Evolutionary conservation across 805 yeast species (phyloP).

Genomic region (Candida ascalaphidarum): DNA sequence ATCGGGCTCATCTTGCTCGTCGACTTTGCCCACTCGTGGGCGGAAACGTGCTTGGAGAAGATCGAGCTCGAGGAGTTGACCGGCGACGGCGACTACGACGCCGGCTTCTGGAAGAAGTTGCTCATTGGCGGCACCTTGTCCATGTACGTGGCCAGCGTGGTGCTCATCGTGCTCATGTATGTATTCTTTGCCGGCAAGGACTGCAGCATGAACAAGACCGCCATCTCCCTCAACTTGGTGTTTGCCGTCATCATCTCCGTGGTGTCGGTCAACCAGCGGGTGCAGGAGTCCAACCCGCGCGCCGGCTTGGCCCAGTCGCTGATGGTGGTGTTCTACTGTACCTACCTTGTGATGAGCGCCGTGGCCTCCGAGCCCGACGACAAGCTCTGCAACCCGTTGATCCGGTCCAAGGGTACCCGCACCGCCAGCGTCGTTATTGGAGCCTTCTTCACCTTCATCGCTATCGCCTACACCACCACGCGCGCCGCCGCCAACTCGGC

Average conservation of each 20-base stretch:
- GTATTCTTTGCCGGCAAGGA: slow-evolving; percentile 72
- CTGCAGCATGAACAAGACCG: slow-evolving; percentile 84
- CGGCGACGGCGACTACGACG: slow-evolving; percentile 39
- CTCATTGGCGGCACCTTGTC: slow-evolving; percentile 78
- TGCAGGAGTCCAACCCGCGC: slow-evolving; percentile 88
- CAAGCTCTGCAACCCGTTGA: slow-evolving; percentile 80
- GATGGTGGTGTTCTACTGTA: slow-evolving; percentile 90
- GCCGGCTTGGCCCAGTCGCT: slow-evolving; percentile 96
- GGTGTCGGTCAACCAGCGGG: slow-evolving; percentile 68
- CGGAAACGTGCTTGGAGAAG: slow-evolving; percentile 86
- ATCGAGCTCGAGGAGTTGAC: slow-evolving; percentile 67
- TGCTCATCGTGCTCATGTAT: slow-evolving; percentile 73
- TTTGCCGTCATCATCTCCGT: slow-evolving; percentile 56
- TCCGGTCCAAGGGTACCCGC: slow-evolving; percentile 83
- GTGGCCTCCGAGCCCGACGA: slow-evolving; percentile 97
- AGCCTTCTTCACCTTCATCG: slow-evolving; percentile 87
- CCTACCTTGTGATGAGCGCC: slow-evolving; percentile 85
- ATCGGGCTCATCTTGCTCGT: slow-evolving; percentile 86
- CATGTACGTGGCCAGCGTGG: slow-evolving; percentile 72
- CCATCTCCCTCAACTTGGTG: slow-evolving; percentile 69
- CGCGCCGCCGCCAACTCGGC: slow-evolving; percentile 75
- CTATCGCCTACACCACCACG: slow-evolving; percentile 95
- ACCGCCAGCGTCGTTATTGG: slow-evolving; percentile 83
- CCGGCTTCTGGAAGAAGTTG: slow-evolving; percentile 68
- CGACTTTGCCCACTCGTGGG: slow-evolving; percentile 98